Conservation (phyloP, 768 basidiomycete genomes). For the Termitomyces sp. region DNA sequence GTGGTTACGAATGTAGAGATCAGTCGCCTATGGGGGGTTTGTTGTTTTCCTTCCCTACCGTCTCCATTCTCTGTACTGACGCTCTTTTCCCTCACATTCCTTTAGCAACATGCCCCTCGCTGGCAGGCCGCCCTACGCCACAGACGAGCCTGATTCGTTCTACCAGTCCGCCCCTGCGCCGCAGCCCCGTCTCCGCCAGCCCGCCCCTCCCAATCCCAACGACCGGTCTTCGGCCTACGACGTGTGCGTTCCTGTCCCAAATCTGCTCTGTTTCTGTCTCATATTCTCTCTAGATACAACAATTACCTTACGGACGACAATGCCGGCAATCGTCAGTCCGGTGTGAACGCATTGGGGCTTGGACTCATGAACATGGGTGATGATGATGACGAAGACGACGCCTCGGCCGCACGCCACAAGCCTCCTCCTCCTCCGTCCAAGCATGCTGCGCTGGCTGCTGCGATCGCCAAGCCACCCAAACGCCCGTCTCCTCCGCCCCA, state of each 20-base stretch:
- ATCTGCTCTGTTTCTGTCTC: conserved; percentile 10
- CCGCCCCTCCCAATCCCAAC: conserved; percentile 50
- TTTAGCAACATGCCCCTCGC: conserved; percentile 47
- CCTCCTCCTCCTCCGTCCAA: conserved; percentile 16
- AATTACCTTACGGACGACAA: conserved; percentile 44
- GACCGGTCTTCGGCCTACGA: conserved; percentile 62
- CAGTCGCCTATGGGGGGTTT: background rate
- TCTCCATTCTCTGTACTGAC: conserved; percentile 18
- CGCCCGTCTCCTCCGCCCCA: conserved; percentile 29
- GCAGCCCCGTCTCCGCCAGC: conserved; percentile 42
- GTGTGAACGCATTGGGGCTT: conserved; percentile 52
- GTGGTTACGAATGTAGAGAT: conserved; percentile 2
- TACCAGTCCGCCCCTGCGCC: conserved; percentile 48
- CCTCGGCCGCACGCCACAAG: conserved; percentile 20
- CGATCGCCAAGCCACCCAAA: conserved; percentile 1
- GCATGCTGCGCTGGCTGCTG: conserved; percentile 4
- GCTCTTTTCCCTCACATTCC: conserved; percentile 16
- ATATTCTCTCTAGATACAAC: conserved; percentile 50
- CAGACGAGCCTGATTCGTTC: conserved; percentile 62
- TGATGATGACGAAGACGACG: conserved; percentile 42
- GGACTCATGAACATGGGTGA: conserved; percentile 47
- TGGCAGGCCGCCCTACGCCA: conserved; percentile 65
- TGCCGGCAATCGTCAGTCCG: conserved; percentile 43
- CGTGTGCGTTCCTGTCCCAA: conserved; percentile 48
- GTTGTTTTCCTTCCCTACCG: conserved; percentile 3